These are phyloP conservation scores for Strobilomyces dryophilus DNA, from an alignment of 768 basidiomycete genomes.

Conservation along the genomic window DNA sequence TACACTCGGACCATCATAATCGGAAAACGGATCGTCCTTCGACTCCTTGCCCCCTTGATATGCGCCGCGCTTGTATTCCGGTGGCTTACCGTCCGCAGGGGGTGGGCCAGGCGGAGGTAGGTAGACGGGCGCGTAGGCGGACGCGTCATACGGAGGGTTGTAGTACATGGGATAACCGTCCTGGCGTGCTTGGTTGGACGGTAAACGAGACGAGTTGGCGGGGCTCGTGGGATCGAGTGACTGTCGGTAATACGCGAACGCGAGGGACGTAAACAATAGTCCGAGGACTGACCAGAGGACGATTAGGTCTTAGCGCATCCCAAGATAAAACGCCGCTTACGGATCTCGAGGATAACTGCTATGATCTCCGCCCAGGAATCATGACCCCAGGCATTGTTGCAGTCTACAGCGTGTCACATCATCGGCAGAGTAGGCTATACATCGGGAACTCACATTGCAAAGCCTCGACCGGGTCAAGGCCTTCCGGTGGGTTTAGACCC, in stretches of 20 bases:
- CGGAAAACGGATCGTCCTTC: slow-evolving; percentile 54
- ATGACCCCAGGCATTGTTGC: slow-evolving; percentile 52
- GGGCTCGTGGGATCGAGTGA: slow-evolving; percentile 61
- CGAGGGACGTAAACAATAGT: slow-evolving; percentile 58
- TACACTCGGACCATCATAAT: slow-evolving; percentile 38
- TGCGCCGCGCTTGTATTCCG: slow-evolving; percentile 42
- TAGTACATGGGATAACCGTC: slow-evolving; percentile 49
- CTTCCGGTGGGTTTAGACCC: slow-evolving; percentile 38
- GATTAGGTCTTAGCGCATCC: background rate
- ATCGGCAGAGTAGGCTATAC: background rate
- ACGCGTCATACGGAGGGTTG: slow-evolving; percentile 49
- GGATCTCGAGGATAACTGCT: slow-evolving; percentile 50
- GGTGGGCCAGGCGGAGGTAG: slow-evolving; percentile 52
- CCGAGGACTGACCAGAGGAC: slow-evolving; percentile 43
- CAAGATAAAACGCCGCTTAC: slow-evolving; percentile 38
- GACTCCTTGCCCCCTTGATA: slow-evolving; percentile 32
- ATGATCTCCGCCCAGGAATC: slow-evolving; percentile 70
- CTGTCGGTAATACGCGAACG: slow-evolving; percentile 74
- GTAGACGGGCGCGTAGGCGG: slow-evolving; percentile 33
- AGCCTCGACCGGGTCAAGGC: slow-evolving; percentile 39
- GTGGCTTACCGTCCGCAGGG: slow-evolving; percentile 43
- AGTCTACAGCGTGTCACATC: slow-evolving; percentile 45
- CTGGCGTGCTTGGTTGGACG: slow-evolving; percentile 33
- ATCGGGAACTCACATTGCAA: slow-evolving; percentile 37
- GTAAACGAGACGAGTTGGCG: slow-evolving; percentile 47